A percentile compares a stretch with the other conserved stretches of the same genome.
Evolutionary conservation across 2,329 filamentous ascomycete genomes (phyloP).

Genomic region (Exophiala aquamarina): DNA sequence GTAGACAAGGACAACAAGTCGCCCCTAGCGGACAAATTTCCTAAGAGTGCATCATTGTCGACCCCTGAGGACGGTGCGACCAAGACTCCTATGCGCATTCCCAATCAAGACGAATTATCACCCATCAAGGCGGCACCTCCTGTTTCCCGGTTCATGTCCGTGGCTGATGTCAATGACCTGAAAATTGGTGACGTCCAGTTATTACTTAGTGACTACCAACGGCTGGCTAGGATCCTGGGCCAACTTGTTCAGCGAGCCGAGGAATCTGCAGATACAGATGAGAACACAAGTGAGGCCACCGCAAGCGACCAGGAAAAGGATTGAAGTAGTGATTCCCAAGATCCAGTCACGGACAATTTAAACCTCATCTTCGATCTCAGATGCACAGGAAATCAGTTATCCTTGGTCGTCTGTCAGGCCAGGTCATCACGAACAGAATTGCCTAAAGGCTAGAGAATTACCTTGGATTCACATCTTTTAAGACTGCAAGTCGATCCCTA

Average conservation of each 20-base stretch:
- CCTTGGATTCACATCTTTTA: no score
- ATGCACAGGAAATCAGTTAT: no score
- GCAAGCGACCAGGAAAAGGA: constrained; percentile 1
- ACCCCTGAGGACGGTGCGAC: constrained; percentile 45
- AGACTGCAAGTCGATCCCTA: no score
- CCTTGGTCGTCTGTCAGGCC: no score
- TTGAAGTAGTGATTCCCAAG: not conserved
- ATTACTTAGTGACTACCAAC: constrained; percentile 71
- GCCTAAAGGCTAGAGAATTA: no score
- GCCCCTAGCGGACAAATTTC: not conserved
- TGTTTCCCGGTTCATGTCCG: constrained; percentile 70
- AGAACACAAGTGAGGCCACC: constrained; percentile 1
- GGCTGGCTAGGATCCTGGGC: constrained; percentile 53
- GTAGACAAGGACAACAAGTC: constrained; percentile 8
- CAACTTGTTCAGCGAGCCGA: constrained; percentile 21
- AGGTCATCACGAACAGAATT: no score
- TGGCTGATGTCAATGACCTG: constrained; percentile 68
- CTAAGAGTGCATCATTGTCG: constrained; percentile 60
- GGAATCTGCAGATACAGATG: constrained; percentile 2
- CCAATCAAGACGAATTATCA: constrained; percentile 47
- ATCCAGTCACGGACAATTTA: not conserved
- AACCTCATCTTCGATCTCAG: no score
- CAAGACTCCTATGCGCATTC: constrained; percentile 34
- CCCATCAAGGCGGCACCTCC: constrained; percentile 52
- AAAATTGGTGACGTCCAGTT: constrained; percentile 72